Conservation (phyloP, 2,329 filamentous ascomycete species). For the Cladobotryum mycophilum region DNA sequence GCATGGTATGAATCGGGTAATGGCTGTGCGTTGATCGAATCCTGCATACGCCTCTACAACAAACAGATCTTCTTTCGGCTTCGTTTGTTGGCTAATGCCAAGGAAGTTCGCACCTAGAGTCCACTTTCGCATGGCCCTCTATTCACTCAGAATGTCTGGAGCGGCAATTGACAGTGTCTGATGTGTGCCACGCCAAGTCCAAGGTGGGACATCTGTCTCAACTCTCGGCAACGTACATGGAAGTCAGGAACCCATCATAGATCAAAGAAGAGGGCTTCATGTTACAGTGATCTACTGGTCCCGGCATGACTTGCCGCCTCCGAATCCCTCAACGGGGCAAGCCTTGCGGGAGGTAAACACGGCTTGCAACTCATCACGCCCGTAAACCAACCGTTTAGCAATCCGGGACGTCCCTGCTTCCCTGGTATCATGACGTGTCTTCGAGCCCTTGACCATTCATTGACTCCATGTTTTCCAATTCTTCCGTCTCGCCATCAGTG, state of each 20-base stretch:
- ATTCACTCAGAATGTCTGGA: not conserved
- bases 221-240: conserved; percentile 8
- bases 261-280: not conserved
- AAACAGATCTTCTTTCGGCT: not conserved
- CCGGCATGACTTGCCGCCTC: not conserved
- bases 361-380: conserved; percentile 3
- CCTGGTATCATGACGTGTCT: conserved; percentile 1
- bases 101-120: not conserved
- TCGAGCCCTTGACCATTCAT: not conserved
- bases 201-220: conserved; percentile 12
- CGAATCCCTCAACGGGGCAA: conserved; percentile 2
- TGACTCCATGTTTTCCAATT: not conserved
- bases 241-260: not conserved
- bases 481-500: no score
- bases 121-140: not conserved
- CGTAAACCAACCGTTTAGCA: not conserved
- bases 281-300: not conserved
- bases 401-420: not conserved
- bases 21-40: not conserved
- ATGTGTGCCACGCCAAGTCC: conserved; percentile 5
- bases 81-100: not conserved
- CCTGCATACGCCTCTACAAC: not conserved
- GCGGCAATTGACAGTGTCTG: not conserved
- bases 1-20: not conserved
- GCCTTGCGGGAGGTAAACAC: conserved; percentile 3